A percentile compares a stretch with the other conserved stretches of the same genome.
Conservation (phyloP, 495 filamentous ascomycete species). For the Lasiosphaeria miniovina region DNA sequence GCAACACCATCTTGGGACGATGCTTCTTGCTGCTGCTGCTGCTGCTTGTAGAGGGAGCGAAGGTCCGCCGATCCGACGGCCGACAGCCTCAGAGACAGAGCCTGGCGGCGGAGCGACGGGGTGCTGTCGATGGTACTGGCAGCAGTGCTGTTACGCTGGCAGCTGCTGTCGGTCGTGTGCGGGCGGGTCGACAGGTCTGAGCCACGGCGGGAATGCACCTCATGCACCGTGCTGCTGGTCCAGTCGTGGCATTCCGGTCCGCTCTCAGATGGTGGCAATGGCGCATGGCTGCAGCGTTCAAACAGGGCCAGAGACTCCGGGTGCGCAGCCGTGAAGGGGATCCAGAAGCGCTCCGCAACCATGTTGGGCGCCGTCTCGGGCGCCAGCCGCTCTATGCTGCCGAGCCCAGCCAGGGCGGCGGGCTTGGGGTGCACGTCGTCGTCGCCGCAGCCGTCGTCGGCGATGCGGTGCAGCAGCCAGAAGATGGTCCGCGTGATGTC, state of each 20-base stretch:
- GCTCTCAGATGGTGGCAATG: not conserved
- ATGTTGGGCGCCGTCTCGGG: conserved; percentile 8
- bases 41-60: not conserved
- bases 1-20: too few species aligned
- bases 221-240: not conserved
- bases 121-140: not conserved
- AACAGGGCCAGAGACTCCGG: conserved; percentile 1
- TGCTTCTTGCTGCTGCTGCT: too few species aligned
- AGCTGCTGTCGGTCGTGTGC: not conserved
- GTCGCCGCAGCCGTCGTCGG: not conserved
- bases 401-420: not conserved
- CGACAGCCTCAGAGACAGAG: not conserved
- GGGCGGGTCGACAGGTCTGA: too few species aligned
- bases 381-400: not conserved
- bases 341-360: conserved; percentile 2
- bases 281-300: not conserved
- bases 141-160: not conserved
- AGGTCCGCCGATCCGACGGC: not conserved
- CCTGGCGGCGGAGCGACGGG: not conserved
- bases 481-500: not conserved
- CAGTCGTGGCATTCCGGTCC: not conserved
- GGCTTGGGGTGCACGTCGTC: not conserved
- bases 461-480: conserved; percentile 9
- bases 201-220: too few species aligned
- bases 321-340: conserved; percentile 1